Base-by-base conservation (phyloP, 1,284 basidiomycete species). In the Rhodotorula glutinis region DNA sequence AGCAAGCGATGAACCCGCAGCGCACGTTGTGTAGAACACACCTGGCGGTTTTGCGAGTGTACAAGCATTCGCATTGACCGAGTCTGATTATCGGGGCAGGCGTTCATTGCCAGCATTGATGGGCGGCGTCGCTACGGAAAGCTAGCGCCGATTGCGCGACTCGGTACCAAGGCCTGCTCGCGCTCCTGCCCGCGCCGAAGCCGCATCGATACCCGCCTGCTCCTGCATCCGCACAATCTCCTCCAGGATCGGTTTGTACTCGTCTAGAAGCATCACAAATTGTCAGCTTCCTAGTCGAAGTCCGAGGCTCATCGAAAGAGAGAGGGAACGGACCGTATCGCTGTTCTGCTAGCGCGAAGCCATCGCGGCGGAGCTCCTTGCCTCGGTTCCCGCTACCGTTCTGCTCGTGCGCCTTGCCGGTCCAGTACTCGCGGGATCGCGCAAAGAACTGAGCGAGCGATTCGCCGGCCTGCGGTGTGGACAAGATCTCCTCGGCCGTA, bases 381-480 rank as follows among this genome's bases (percentile, higher is more conserved):
- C 92, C 92, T 4, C 87, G 84, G 71, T 84, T 85, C 38, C 87
- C 86, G 58, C 83, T 85, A 7, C 79, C 80, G 33, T 65, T 69
- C 33, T 75, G 68, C 21, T 79, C 79, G 62, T 85, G 83, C 5
- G 90, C 92, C 67, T 86, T 88, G 62, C 86, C 85, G 0, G 88
- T 83, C 92, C 92, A 96, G 76, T 89, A 88, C 70, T 88, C 87
- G 86, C 88, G 83, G 8, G 88, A 88, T 10, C 92, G 85, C 17
- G 88, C 86, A 76, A 93, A 96, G 79, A 95, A 95, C 78, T 84
- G 82, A 0, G 90, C 87, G 11, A 95, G 79, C 0, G 88, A 90
- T 78, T 96, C 93, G n/a, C 91, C 91, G 0, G 92, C 91, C 10
- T 88, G 82, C 0, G 93, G 93, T 0, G 92, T 94, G 66, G 88